These are phyloP conservation scores for Monosporozyma siamensis DNA, from an alignment of 805 yeast species.

Conservation along the genomic window DNA sequence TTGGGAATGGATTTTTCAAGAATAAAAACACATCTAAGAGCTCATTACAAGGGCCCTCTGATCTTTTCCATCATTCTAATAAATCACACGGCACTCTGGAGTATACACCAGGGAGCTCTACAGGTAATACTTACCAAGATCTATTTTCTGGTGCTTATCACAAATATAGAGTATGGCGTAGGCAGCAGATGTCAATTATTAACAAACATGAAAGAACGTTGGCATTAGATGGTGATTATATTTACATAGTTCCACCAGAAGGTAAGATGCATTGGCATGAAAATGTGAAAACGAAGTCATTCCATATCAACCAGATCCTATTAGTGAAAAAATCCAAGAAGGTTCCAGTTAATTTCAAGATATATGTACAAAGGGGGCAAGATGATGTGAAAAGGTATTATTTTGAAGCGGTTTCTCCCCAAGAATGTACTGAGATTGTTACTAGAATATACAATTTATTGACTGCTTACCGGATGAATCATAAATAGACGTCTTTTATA, in stretches of 20 bases:
- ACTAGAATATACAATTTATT: slow-evolving; percentile 52
- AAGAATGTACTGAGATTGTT: slow-evolving; percentile 66
- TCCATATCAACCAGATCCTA: slow-evolving; percentile 70
- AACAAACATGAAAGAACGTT: slow-evolving; percentile 67
- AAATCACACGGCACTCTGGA: slow-evolving; percentile 11
- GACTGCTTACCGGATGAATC: slow-evolving; percentile 42
- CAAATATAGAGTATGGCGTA: slow-evolving; percentile 80
- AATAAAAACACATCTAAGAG: slow-evolving; percentile 29
- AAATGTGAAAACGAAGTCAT: slow-evolving; percentile 71
- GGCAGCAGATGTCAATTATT: slow-evolving; percentile 77
- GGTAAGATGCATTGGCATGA: slow-evolving; percentile 71
- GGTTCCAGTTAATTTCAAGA: slow-evolving; percentile 70
- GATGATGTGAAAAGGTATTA: slow-evolving; percentile 75
- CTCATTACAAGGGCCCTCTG: slow-evolving; percentile 21
- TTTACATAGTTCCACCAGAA: slow-evolving; percentile 72
- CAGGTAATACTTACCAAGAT: slow-evolving; percentile 21
- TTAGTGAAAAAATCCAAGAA: slow-evolving; percentile 70
- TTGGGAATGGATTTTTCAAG: slow-evolving; percentile 25
- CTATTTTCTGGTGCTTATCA: slow-evolving; percentile 50
- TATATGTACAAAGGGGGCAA: slow-evolving; percentile 55
- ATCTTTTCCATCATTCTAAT: slow-evolving; percentile 12
- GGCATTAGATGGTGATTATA: slow-evolving; percentile 89
- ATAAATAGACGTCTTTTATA: slow-evolving; percentile 10
- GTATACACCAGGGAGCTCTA: slow-evolving; percentile 10
- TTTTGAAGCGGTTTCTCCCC: slow-evolving; percentile 58